phyloP scores from a whole-genome alignment of 192 early-diverging fungal species.

The Linnemannia elongata region DNA sequence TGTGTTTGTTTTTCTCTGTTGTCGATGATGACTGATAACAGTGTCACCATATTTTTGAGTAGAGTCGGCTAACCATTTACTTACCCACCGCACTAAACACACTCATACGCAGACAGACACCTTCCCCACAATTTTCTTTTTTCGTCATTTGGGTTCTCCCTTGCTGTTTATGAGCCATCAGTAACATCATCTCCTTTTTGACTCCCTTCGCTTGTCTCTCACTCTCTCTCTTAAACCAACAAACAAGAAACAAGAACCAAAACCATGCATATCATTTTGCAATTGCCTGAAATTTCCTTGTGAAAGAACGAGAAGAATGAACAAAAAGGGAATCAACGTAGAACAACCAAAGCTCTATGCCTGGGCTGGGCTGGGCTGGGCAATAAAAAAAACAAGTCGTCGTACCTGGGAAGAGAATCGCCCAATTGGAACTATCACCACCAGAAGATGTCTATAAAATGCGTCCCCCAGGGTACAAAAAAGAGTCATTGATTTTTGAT shows the following conservation, averaged over 20 bases:
- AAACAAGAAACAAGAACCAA: neutral
- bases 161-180: neutral
- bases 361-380: too few species aligned
- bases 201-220: neutral
- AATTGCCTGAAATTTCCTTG: neutral
- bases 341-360: neutral
- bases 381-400: neutral
- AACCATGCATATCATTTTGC: neutral
- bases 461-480: neutral
- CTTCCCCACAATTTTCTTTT: slow-evolving; percentile 55
- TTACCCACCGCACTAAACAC: neutral
- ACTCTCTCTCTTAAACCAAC: neutral
- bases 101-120: neutral
- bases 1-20: neutral
- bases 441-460: slow-evolving; percentile 43
- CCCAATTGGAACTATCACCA: slow-evolving; percentile 41
- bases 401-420: slow-evolving; percentile 55
- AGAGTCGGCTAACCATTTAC: neutral
- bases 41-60: neutral
- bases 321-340: neutral
- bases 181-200: neutral
- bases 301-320: neutral
- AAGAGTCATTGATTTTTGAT: slow-evolving; percentile 8
- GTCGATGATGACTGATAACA: neutral
- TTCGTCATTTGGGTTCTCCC: slow-evolving; percentile 43